Conservation (phyloP, 495 filamentous ascomycete genomes). For the Daldinia bambusicola region DNA sequence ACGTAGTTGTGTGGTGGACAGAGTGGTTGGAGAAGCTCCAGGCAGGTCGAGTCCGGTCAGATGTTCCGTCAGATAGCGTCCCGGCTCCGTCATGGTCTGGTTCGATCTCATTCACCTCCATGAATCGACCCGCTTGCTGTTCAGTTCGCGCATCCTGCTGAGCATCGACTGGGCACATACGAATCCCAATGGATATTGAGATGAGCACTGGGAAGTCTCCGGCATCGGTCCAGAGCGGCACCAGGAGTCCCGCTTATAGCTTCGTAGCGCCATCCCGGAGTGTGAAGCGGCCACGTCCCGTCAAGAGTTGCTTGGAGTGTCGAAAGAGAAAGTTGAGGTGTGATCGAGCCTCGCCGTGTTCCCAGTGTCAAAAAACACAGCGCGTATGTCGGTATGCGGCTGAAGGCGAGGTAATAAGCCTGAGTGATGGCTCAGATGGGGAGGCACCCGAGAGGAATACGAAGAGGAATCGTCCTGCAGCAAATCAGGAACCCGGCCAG, state of each 20-base stretch:
- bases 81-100: slow-evolving; percentile 30
- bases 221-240: slow-evolving; percentile 33
- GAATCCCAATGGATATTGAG: slow-evolving; percentile 31
- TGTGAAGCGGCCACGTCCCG: slow-evolving; percentile 57
- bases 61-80: slow-evolving; percentile 30
- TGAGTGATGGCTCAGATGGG: slow-evolving; percentile 51
- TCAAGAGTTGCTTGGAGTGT: slow-evolving; percentile 58
- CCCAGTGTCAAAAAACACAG: slow-evolving; percentile 65
- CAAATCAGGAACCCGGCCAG: slow-evolving; percentile 31
- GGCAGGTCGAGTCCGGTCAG: slow-evolving; percentile 16
- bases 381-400: slow-evolving; percentile 51
- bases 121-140: slow-evolving; percentile 28
- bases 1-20: slow-evolving; percentile 12
- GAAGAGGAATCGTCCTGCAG: slow-evolving; percentile 45
- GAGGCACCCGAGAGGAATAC: slow-evolving; percentile 46
- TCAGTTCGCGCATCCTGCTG: slow-evolving; percentile 20
- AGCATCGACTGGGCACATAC: slow-evolving; percentile 8
- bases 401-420: slow-evolving; percentile 46
- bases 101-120: slow-evolving; percentile 32
- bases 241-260: slow-evolving; percentile 37
- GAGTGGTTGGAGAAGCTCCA: neutral
- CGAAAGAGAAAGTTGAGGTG: slow-evolving; percentile 69
- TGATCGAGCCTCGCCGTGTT: slow-evolving; percentile 65
- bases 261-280: slow-evolving; percentile 42
- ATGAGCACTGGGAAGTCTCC: slow-evolving; percentile 41